These are phyloP conservation scores for Lyophyllum atratum DNA, from an alignment of 768 basidiomycete species.

Conservation along the genomic window DNA sequence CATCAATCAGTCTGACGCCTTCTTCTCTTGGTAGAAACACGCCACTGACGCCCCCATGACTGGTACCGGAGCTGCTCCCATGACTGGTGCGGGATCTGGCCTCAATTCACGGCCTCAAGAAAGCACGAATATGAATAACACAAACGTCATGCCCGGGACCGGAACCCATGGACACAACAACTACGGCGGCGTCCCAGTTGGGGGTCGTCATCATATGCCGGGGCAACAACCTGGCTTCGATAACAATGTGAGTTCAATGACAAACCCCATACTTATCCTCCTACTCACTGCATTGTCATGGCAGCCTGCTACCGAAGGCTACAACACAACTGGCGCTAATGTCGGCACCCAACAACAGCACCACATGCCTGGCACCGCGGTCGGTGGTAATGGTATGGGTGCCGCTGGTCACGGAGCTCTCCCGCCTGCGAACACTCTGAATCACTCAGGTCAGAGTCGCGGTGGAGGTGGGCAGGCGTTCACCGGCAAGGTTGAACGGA, in stretches of 20 bases:
- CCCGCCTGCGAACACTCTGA: slow-evolving; percentile 23
- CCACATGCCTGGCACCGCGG: not conserved
- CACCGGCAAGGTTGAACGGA: slow-evolving; percentile 50
- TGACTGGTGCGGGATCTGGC: not conserved
- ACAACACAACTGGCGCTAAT: not conserved
- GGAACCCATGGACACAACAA: no score
- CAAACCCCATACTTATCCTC: not conserved
- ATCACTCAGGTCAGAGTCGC: slow-evolving; percentile 18
- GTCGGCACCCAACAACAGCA: not conserved
- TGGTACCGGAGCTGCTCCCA: not conserved
- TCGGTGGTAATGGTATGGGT: slow-evolving; percentile 6
- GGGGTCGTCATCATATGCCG: not conserved
- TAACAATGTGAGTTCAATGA: not conserved
- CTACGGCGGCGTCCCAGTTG: not conserved
- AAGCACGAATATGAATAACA: not conserved
- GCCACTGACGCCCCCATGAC: slow-evolving; percentile 2
- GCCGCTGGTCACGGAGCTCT: slow-evolving; percentile 12
- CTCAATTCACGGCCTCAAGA: not conserved
- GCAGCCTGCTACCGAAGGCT: not conserved
- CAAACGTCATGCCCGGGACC: not conserved
- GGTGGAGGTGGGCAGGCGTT: slow-evolving; percentile 33
- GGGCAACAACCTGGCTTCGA: not conserved
- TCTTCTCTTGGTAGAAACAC: slow-evolving; percentile 7
- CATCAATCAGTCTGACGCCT: not conserved
- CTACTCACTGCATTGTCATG: not conserved